These are phyloP conservation scores for Phytophthora chlamydospora DNA, from an alignment of 352 stramenopile genomes.

Conservation along the genomic window DNA sequence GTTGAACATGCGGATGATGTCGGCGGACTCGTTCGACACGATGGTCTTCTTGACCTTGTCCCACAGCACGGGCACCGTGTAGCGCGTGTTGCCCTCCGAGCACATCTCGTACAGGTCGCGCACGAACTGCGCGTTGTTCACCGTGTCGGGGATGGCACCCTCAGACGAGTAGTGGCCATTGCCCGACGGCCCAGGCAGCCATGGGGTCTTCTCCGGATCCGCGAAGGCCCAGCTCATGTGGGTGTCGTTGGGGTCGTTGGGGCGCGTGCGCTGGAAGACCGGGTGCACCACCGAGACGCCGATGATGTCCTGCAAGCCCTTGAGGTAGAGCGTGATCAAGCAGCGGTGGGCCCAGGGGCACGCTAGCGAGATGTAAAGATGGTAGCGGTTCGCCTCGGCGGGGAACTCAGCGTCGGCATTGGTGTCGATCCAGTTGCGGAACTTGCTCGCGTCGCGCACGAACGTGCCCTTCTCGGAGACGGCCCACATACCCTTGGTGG, in stretches of 20 bases:
- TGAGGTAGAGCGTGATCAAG: conserved; percentile 90
- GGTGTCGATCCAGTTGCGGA: conserved; percentile 82
- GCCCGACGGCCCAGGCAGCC: conserved; percentile 67
- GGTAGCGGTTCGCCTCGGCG: conserved; percentile 79
- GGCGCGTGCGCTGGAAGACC: conserved; percentile 80
- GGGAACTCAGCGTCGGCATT: conserved; percentile 67
- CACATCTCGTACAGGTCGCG: conserved; percentile 86
- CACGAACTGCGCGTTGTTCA: conserved; percentile 71
- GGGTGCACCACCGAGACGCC: conserved; percentile 92
- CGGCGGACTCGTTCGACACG: conserved; percentile 94
- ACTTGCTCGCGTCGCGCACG: conserved; percentile 74
- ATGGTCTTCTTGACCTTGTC: conserved; percentile 92
- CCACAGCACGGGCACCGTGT: conserved; percentile 92
- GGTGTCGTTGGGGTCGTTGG: conserved; percentile 69
- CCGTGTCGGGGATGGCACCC: conserved; percentile 60
- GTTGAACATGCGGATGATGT: conserved; percentile 95
- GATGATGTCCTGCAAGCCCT: conserved; percentile 96
- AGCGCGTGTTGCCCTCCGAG: conserved; percentile 77
- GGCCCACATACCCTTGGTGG: conserved; percentile 62
- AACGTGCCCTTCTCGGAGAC: conserved; percentile 77
- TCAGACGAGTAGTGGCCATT: conserved; percentile 74
- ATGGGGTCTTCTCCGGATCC: conserved; percentile 67
- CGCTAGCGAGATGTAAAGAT: conserved; percentile 96
- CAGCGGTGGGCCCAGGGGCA: conserved; percentile 91
- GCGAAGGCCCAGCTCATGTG: conserved; percentile 86